A percentile compares a stretch with the other conserved stretches of the same genome.
phyloP scores from a whole-genome alignment of 306 rosid genomes.

The Luffa acutangula region DNA sequence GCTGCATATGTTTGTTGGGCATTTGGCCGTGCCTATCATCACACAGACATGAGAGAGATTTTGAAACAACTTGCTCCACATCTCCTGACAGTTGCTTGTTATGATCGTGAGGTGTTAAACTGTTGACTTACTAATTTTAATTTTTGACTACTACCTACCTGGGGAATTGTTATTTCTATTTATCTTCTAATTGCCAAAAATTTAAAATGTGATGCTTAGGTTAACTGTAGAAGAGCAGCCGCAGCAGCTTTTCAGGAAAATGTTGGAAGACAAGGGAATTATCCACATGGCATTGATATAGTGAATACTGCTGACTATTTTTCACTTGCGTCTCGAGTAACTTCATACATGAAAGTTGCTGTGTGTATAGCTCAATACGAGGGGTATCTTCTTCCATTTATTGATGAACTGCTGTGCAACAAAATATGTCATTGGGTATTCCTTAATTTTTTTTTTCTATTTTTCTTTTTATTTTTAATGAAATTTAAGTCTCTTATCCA shows the following conservation, averaged over 20 bases:
- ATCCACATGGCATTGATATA: conserved; percentile 94
- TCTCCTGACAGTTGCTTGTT: conserved; percentile 88
- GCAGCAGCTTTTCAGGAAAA: conserved; percentile 99
- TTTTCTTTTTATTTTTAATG: neutral
- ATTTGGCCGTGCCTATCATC: conserved; percentile 91
- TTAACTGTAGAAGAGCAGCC: conserved; percentile 99
- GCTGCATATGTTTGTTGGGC: conserved; percentile 99
- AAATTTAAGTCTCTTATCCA: neutral
- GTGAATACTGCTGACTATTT: conserved; percentile 87
- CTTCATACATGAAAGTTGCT: conserved; percentile 72
- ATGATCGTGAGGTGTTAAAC: conserved; percentile 81
- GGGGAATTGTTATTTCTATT: neutral
- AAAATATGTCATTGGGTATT: conserved; percentile 94
- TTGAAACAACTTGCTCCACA: conserved; percentile 83
- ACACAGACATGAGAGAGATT: conserved; percentile 62
- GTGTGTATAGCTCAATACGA: conserved; percentile 67
- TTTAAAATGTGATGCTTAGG: conserved; percentile 43
- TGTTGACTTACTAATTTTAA: conserved; percentile 3
- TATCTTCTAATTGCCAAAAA: conserved; percentile 12
- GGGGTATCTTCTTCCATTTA: conserved; percentile 73
- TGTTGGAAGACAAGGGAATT: conserved; percentile 96
- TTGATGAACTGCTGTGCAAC: conserved; percentile 64
- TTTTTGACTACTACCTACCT: neutral
- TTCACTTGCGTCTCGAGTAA: conserved; percentile 79
- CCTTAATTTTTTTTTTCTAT: conserved; percentile 10